Evolutionary conservation across 2,329 filamentous ascomycete genomes (phyloP).

Genomic region (Colletotrichum gloeosporioides): DNA sequence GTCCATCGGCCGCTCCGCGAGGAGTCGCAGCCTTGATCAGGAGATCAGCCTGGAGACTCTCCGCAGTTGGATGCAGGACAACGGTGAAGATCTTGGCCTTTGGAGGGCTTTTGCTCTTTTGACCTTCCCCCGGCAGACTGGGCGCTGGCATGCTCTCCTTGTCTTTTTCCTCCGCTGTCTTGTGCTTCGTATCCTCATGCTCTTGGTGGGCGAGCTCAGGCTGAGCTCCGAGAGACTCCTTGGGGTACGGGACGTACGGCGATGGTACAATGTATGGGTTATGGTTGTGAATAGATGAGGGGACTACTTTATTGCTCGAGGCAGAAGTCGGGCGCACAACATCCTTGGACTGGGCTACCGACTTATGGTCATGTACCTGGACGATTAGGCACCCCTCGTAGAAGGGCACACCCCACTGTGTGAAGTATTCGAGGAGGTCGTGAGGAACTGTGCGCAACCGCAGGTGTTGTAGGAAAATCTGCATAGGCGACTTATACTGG

Average conservation of each 20-base stretch:
- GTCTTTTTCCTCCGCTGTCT: slow-evolving; percentile 48
- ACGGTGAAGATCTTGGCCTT: slow-evolving; percentile 76
- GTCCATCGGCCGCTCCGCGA: slow-evolving; percentile 45
- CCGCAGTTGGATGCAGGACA: slow-evolving; percentile 83
- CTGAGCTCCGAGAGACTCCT: slow-evolving; percentile 41
- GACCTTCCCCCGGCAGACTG: slow-evolving; percentile 49
- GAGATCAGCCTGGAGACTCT: slow-evolving; percentile 78
- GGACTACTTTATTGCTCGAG: slow-evolving; percentile 63
- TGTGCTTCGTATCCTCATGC: slow-evolving; percentile 41
- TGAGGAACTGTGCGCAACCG: slow-evolving; percentile 81
- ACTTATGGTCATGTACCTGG: slow-evolving; percentile 88
- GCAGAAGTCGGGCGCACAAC: slow-evolving; percentile 57
- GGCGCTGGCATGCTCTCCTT: slow-evolving; percentile 65
- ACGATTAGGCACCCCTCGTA: slow-evolving; percentile 97
- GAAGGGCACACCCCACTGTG: slow-evolving; percentile 74
- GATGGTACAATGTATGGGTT: slow-evolving; percentile 91
- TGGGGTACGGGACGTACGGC: slow-evolving; percentile 78
- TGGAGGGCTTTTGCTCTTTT: slow-evolving; percentile 47
- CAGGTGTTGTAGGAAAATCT: slow-evolving; percentile 78
- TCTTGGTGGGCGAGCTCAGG: slow-evolving; percentile 21
- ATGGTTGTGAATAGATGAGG: slow-evolving; percentile 91
- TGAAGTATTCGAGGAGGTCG: slow-evolving; percentile 83
- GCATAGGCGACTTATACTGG: slow-evolving; percentile 91
- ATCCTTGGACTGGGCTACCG: slow-evolving; percentile 65
- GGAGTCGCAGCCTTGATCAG: slow-evolving; percentile 78